Percentiles rank a stretch among this genome's conserved stretches.
These are phyloP conservation scores for Hippophae gyantsensis DNA, from an alignment of 306 rosid species.

Conservation along the genomic window DNA sequence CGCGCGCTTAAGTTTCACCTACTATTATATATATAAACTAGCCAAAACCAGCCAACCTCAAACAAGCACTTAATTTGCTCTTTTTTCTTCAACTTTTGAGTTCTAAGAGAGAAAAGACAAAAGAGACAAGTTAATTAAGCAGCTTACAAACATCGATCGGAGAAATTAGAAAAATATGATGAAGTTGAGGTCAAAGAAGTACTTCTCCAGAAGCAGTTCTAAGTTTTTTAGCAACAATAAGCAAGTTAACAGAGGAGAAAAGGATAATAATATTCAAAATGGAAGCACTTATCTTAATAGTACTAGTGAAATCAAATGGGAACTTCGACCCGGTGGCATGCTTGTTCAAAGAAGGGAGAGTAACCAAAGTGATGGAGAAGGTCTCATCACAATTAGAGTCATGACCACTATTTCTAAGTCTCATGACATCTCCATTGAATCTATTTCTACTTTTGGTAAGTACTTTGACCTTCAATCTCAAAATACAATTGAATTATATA, in stretches of 20 bases:
- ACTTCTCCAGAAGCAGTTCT: conserved; percentile 48
- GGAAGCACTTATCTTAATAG: conserved; percentile 8
- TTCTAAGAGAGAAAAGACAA: background rate
- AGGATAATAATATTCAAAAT: background rate
- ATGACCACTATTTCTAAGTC: conserved; percentile 53
- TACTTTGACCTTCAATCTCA: background rate
- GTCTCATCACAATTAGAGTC: conserved; percentile 63
- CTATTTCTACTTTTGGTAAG: conserved; percentile 84
- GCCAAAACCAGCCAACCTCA: background rate
- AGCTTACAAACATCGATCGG: no score
- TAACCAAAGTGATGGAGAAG: conserved; percentile 31
- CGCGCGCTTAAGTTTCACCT: no score
- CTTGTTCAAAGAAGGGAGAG: conserved; percentile 82
- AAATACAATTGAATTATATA: no score
- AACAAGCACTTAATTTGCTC: conserved; percentile 9
- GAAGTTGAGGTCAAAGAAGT: conserved; percentile 72
- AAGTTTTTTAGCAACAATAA: conserved; percentile 36
- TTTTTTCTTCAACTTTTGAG: background rate
- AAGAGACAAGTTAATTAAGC: no score
- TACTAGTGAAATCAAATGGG: conserved; percentile 70
- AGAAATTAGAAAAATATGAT: conserved; percentile 35
- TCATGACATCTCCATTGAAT: conserved; percentile 61
- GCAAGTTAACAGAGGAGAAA: conserved; percentile 18
- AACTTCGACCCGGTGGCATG: conserved; percentile 95
- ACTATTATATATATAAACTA: no score